These are phyloP conservation scores for Prunus mira DNA, from an alignment of 306 rosid genomes.

Conservation along the genomic window DNA sequence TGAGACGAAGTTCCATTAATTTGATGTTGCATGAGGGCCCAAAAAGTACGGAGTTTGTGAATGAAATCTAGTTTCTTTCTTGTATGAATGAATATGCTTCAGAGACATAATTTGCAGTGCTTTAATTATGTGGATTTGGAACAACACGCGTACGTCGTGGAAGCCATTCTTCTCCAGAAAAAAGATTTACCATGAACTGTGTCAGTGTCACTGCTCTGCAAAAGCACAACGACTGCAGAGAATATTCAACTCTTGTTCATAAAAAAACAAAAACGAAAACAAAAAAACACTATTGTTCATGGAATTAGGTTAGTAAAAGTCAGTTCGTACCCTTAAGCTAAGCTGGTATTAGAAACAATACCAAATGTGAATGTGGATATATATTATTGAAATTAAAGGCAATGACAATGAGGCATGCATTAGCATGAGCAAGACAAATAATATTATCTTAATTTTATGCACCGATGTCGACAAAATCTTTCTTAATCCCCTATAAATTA, in stretches of 20 bases:
- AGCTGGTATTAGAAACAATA: too few relatives aligned
- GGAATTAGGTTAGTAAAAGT: not conserved
- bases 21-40: constrained; percentile 12
- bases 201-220: not conserved
- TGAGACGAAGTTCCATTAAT: not conserved
- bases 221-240: not conserved
- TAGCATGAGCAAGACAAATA: not conserved
- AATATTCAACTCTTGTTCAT: not conserved
- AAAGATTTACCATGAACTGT: not conserved
- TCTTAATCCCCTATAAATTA: not conserved
- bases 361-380: not conserved
- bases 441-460: not conserved
- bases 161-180: not conserved
- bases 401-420: too few relatives aligned
- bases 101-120: constrained; percentile 15
- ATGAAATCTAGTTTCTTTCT: not conserved
- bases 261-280: not conserved
- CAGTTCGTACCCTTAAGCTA: not conserved
- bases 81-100: not conserved
- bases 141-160: constrained; percentile 5
- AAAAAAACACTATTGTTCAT: not conserved
- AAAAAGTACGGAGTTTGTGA: not conserved
- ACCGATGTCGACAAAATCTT: not conserved
- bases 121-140: constrained; percentile 13
- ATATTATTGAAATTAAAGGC: not conserved